Evolutionary conservation across 148 eudicot species (phyloP).

Genomic region (Chenopodium formosanum): DNA sequence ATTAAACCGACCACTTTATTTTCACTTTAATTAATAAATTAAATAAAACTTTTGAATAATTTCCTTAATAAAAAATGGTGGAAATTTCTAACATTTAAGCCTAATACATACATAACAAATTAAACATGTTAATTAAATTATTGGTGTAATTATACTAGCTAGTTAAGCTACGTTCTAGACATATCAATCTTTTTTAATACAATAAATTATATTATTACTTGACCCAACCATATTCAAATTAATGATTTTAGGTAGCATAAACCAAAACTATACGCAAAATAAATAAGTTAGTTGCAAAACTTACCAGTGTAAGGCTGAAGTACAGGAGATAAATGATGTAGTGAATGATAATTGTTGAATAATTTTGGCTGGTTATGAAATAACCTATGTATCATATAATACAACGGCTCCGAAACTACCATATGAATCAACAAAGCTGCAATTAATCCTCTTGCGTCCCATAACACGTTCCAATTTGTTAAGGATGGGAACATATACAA

Average conservation of each 20-base stretch:
- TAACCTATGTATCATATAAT: conserved; percentile 55
- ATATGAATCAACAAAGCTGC: conserved; percentile 52
- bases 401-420: conserved; percentile 73
- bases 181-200: too few species aligned
- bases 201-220: neutral
- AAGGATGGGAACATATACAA: conserved; percentile 45
- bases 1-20: too few species aligned
- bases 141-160: too few species aligned
- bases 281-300: neutral
- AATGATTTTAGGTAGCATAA: neutral
- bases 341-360: conserved; percentile 54
- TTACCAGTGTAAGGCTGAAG: conserved; percentile 73
- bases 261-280: neutral
- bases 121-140: too few species aligned
- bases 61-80: too few species aligned
- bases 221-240: neutral
- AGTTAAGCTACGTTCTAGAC: too few species aligned
- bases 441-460: conserved; percentile 55
- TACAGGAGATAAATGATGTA: conserved; percentile 70
- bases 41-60: neutral
- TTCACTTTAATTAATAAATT: too few species aligned
- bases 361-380: conserved; percentile 47
- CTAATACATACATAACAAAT: too few species aligned
- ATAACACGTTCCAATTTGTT: conserved; percentile 32
- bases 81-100: too few species aligned